phyloP scores from a whole-genome alignment of 805 yeast species.

The Starmera dryadoides region DNA sequence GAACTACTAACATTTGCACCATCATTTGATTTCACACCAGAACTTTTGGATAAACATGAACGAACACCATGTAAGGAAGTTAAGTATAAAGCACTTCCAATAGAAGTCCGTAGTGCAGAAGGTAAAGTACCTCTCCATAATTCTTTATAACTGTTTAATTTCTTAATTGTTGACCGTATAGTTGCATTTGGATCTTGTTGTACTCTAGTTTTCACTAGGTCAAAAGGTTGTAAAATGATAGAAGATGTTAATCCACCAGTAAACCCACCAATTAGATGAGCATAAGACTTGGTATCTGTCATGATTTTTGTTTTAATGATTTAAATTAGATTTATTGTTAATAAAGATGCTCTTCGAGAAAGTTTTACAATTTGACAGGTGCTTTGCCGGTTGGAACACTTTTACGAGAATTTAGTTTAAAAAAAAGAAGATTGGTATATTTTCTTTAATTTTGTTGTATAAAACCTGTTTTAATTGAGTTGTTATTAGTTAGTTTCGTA shows the following conservation, averaged over 20 bases:
- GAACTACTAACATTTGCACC: slow-evolving; percentile 22
- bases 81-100: slow-evolving; percentile 85
- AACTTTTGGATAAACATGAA: neutral
- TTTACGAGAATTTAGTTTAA: no score
- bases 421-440: no score
- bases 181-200: slow-evolving; percentile 48
- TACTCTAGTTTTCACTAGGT: slow-evolving; percentile 77
- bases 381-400: no score
- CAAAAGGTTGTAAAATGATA: slow-evolving; percentile 79
- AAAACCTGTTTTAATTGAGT: no score
- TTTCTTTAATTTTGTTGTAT: no score
- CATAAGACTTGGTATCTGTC: slow-evolving; percentile 15
- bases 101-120: slow-evolving; percentile 80
- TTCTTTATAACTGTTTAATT: slow-evolving; percentile 32
- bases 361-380: no score
- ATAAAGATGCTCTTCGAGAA: no score
- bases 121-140: slow-evolving; percentile 95
- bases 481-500: no score
- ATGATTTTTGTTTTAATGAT: no score
- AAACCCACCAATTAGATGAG: slow-evolving; percentile 76
- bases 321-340: no score
- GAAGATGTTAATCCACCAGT: slow-evolving; percentile 81
- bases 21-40: slow-evolving; percentile 11
- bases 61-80: slow-evolving; percentile 47
- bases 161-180: slow-evolving; percentile 25